A percentile compares a stretch with the other conserved stretches of the same genome.
Evolutionary conservation across 805 yeast species (phyloP).

Genomic region (Yarrowia deformans): DNA sequence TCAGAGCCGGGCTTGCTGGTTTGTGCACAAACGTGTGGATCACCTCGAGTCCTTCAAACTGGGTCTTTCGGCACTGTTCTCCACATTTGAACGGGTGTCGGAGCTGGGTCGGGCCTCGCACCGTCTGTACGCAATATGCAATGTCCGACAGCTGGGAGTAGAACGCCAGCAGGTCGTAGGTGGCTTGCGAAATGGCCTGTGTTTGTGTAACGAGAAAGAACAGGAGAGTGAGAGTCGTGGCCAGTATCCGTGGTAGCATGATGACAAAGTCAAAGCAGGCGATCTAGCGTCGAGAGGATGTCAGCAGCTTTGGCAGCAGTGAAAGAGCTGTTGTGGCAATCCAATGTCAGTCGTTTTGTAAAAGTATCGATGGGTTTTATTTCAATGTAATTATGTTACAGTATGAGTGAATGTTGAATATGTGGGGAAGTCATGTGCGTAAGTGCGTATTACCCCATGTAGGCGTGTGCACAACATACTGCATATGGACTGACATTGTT

Average conservation of each 20-base stretch:
- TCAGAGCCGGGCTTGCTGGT: not conserved
- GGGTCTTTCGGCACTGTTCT: slow-evolving; percentile 6
- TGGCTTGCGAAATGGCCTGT: slow-evolving; percentile 2
- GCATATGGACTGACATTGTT: not conserved
- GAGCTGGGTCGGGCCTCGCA: slow-evolving; percentile 28
- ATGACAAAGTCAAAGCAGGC: not conserved
- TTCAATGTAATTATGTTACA: not conserved
- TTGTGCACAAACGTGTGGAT: slow-evolving; percentile 16
- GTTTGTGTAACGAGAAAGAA: not conserved
- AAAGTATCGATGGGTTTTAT: not conserved
- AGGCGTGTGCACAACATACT: not conserved
- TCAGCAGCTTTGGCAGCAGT: no score
- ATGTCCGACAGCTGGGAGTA: slow-evolving; percentile 22
- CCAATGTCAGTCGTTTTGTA: no score
- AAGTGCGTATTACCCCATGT: slow-evolving; percentile 4
- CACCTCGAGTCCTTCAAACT: slow-evolving; percentile 21
- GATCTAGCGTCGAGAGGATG: not conserved
- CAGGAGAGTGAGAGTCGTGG: not conserved
- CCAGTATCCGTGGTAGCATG: not conserved
- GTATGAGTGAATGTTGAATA: not conserved
- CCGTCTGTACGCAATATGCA: slow-evolving; percentile 24
- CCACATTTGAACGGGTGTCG: slow-evolving; percentile 31
- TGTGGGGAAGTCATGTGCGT: slow-evolving; percentile 31
- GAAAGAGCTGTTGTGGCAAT: not conserved
- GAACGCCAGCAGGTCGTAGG: slow-evolving; percentile 12